Conservation (phyloP, 768 basidiomycete species). For the Agaricus blazei region DNA sequence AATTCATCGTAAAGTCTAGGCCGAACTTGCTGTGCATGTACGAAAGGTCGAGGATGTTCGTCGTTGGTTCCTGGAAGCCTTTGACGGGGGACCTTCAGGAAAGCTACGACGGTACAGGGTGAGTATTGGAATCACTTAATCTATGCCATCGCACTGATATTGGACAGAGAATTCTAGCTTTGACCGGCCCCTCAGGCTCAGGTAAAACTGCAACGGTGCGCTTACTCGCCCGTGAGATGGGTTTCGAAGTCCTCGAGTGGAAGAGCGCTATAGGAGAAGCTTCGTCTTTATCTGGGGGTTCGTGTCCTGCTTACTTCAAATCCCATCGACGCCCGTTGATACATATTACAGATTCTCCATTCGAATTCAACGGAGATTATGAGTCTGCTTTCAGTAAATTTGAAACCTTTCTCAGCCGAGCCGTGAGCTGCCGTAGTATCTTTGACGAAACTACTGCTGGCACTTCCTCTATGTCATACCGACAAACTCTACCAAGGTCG, state of each 20-base stretch:
- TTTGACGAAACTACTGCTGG: conserved; percentile 24
- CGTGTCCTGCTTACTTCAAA: conserved; percentile 5
- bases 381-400: conserved; percentile 64
- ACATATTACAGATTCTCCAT: not conserved
- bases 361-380: conserved; percentile 23
- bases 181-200: conserved; percentile 87
- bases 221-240: conserved; percentile 68
- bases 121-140: conserved; percentile 18
- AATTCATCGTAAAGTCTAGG: conserved; percentile 29
- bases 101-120: conserved; percentile 74
- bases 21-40: conserved; percentile 74
- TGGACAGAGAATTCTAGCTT: conserved; percentile 70
- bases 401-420: conserved; percentile 68
- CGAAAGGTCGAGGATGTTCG: conserved; percentile 76
- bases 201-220: conserved; percentile 87
- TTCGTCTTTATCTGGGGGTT: conserved; percentile 18
- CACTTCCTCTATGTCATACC: conserved; percentile 11
- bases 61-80: conserved; percentile 69
- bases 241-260: conserved; percentile 86
- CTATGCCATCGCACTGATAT: not conserved
- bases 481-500: conserved; percentile 7
- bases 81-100: conserved; percentile 59
- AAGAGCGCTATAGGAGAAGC: conserved; percentile 58
- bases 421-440: conserved; percentile 53
- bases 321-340: not conserved